phyloP scores from a whole-genome alignment of 176 grass and related monocot genomes.

The Juncus effusus region DNA sequence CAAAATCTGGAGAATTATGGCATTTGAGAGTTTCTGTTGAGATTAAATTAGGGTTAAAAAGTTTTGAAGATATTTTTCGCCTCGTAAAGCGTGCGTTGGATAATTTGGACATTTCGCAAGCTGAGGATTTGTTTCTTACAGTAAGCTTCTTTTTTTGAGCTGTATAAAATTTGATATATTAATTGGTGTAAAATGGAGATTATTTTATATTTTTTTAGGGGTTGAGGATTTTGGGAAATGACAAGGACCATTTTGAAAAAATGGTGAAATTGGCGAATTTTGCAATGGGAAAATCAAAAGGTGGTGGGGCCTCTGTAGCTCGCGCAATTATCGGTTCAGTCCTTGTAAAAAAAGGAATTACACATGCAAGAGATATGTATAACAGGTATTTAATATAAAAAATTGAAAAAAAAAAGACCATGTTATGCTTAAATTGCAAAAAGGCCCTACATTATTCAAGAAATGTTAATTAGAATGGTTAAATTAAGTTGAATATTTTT shows the following conservation, averaged over 20 bases:
- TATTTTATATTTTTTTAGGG: conserved; percentile 41
- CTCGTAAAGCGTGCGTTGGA: conserved; percentile 49
- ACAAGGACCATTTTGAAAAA: conserved; percentile 55
- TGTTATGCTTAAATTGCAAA: not conserved
- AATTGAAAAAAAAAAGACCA: not conserved
- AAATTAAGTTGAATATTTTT: not conserved
- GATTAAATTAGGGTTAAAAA: conserved; percentile 53
- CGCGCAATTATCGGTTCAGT: conserved; percentile 54
- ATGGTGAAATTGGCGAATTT: conserved; percentile 47
- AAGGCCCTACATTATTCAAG: no score
- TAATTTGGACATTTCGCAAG: conserved; percentile 47
- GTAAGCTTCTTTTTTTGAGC: conserved; percentile 43
- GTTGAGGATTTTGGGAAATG: conserved; percentile 65
- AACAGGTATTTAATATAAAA: conserved; percentile 41
- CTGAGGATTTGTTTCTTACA: conserved; percentile 69
- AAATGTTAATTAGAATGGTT: conserved; percentile 2
- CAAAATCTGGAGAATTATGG: conserved; percentile 57
- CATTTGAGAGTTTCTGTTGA: conserved; percentile 64
- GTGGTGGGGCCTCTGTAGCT: conserved; percentile 47
- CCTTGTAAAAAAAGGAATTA: conserved; percentile 70
- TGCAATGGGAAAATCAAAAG: conserved; percentile 50
- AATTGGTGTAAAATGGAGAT: not conserved
- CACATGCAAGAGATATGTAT: conserved; percentile 61
- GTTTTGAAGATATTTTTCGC: conserved; percentile 51
- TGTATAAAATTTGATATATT: not conserved